phyloP scores from a whole-genome alignment of 1,284 basidiomycete species.

The Neonothopanus nambi region DNA sequence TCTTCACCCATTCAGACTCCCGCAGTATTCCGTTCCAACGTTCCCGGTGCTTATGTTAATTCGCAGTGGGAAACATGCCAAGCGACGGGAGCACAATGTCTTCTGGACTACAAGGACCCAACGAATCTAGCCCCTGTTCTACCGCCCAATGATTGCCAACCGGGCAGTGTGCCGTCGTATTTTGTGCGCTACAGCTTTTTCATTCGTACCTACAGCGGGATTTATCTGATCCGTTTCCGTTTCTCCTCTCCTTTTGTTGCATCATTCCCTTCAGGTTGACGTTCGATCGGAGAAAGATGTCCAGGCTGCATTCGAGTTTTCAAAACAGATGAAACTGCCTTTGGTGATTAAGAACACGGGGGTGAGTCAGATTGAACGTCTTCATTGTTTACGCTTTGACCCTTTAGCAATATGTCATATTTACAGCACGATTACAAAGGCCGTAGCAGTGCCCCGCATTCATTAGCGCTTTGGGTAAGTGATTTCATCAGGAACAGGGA shows the following conservation, averaged over 20 bases:
- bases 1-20: background rate
- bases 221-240: background rate
- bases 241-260: too few species aligned
- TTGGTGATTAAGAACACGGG: slow-evolving; percentile 53
- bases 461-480: slow-evolving; percentile 43
- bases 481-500: too few species aligned
- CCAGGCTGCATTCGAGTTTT: slow-evolving; percentile 40
- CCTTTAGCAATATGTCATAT: background rate
- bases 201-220: background rate
- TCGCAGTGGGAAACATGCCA: slow-evolving; percentile 17
- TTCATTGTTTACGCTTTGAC: background rate
- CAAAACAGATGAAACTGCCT: slow-evolving; percentile 37
- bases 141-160: slow-evolving; percentile 4
- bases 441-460: slow-evolving; percentile 41
- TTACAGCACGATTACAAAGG: slow-evolving; percentile 48
- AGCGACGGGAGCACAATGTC: slow-evolving; percentile 11
- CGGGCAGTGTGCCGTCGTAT: slow-evolving; percentile 14
- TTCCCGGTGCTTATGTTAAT: slow-evolving; percentile 8
- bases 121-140: slow-evolving; percentile 1
- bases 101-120: slow-evolving; percentile 8
- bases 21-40: slow-evolving; percentile 8
- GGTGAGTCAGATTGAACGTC: slow-evolving; percentile 27
- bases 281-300: slow-evolving; percentile 40
- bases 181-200: slow-evolving; percentile 7
- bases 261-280: slow-evolving; percentile 38